Percentiles rank a stretch among this genome's conserved stretches.
Conservation (phyloP, 768 basidiomycete genomes). For the Phallus indusiatus region DNA sequence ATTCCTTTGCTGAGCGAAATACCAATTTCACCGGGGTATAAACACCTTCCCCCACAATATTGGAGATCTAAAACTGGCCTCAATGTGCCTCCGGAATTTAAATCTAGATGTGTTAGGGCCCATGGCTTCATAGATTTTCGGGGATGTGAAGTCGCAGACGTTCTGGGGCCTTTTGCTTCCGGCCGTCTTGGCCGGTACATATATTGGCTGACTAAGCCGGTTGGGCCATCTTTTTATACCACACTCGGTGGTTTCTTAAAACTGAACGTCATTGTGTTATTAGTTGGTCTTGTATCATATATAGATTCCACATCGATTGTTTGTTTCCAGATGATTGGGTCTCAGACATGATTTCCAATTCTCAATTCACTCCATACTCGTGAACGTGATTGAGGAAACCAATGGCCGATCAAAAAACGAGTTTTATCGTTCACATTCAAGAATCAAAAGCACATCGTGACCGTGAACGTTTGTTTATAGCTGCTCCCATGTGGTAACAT, state of each 20-base stretch:
- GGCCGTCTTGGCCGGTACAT: not conserved
- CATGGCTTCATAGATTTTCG: not conserved
- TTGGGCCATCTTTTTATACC: not conserved
- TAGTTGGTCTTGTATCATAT: too few species aligned
- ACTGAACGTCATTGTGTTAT: too few species aligned
- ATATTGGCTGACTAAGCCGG: not conserved
- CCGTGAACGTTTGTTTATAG: not conserved
- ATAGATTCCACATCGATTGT: too few species aligned
- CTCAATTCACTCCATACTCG: too few species aligned
- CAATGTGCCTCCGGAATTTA: not conserved
- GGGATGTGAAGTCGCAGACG: not conserved
- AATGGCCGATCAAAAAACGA: not conserved
- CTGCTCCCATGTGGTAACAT: not conserved
- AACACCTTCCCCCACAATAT: not conserved
- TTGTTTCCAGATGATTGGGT: too few species aligned
- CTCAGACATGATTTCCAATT: too few species aligned
- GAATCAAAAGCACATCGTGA: not conserved
- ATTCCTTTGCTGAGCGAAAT: not conserved
- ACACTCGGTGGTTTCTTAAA: not conserved
- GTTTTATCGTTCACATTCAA: not conserved
- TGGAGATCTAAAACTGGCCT: not conserved
- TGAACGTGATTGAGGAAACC: not conserved
- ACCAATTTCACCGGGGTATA: not conserved
- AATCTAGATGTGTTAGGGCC: not conserved
- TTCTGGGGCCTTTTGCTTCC: not conserved